Evolutionary conservation across 176 grass and related monocot species (phyloP), one percentile per base, ranked within the genome.

Genomic region (Tillandsia fasciculata): DNA sequence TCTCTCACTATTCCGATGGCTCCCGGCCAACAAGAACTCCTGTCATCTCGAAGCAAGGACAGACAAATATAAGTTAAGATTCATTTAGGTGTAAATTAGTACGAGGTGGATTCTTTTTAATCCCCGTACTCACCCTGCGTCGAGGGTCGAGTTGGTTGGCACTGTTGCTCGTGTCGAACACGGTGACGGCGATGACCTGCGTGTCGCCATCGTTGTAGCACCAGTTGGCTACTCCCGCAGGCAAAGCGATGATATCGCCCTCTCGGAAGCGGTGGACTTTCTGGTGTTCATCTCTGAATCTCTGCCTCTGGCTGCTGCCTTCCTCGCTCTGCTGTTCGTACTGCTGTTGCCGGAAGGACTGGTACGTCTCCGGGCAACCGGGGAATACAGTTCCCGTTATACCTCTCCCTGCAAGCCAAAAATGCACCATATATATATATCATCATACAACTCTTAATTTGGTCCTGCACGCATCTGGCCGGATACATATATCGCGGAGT

Each of bases 11-110:
- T 24, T 29, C 28, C 3, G 49, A 9, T 79, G 66, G 20, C 67
- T 79, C 42, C 84, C 80, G 9, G 80, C 80, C 53, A 87, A n/a
- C 17, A 79, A 70, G 14, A 87, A 83, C 33, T 87, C 71, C 79
- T 87, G 12, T 12, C 23, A 3, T 72, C 69, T 69, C n/a, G 1
- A 3, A 27, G 9, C 4, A 48, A 23, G 47, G 20, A 83, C 24
- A 26, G 8, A 52, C 9, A 66, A 49, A 53, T 3, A 11, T 1
- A 12, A 74, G 9, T 2, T 64, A 33, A 18, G 47, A 49, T 67
- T 52, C 20, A 9, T 12, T 57, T 11, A 61, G 11, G 2, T 58
- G 14, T 8, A 53, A 66, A 2, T 59, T 18, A 11, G 49, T 15
- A 73, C 0, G 69, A 28, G 54, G 17, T 15, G 53, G 14, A 18